Base-by-base conservation (phyloP, 2,329 filamentous ascomycete genomes). In the Phoma sp. region DNA sequence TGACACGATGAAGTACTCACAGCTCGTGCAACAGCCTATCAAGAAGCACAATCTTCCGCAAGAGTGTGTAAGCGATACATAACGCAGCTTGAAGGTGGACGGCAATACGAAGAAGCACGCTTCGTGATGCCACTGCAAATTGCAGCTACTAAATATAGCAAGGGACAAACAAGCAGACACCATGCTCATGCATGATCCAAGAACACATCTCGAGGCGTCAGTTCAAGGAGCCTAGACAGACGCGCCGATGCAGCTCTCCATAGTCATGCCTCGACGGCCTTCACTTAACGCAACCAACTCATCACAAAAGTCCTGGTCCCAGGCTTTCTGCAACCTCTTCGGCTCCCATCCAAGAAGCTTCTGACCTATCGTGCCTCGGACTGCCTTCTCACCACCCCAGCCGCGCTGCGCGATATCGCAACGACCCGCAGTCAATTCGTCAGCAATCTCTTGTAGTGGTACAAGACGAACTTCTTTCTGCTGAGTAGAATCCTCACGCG, bases 201-300 rank as follows among this genome's bases (percentile, higher is more conserved):
- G 15, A 8, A 19, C 6, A 24, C 6, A 24, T 4, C 33, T 19
- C 8, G n/a, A 12, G 33, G 33, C 9, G n/a, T 17, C 33, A 45
- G n/a, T 36, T 36, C 33, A 36, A n/a, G 19, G 33, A 19, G 15
- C n/a, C 27, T 39, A 2, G 19, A 39, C 35, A 41, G 27, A 9
- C 15, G n/a, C 37, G 15, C 57, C 63, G 29, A 62, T 58, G 37
- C 58, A 61, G 35, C 43, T 55, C 22, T 47, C 54, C 36, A 60
- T 50, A 0, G 61, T 58, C 7, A 51, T 25, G 32, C 46, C 43
- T 29, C 61, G 52, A 5, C 52, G 43, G 6, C 51, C 48, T 15
- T 62, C 51, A 33, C 45, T 53, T n/a, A 64, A 37, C 8, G 60
- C 63, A 27, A 55, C 21, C n/a, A 64, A 25, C 29, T 64, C 62